Evolutionary conservation across 1,284 basidiomycete genomes (phyloP), one percentile per base, ranked within the genome.

Genomic region (Tylopilus sp.): DNA sequence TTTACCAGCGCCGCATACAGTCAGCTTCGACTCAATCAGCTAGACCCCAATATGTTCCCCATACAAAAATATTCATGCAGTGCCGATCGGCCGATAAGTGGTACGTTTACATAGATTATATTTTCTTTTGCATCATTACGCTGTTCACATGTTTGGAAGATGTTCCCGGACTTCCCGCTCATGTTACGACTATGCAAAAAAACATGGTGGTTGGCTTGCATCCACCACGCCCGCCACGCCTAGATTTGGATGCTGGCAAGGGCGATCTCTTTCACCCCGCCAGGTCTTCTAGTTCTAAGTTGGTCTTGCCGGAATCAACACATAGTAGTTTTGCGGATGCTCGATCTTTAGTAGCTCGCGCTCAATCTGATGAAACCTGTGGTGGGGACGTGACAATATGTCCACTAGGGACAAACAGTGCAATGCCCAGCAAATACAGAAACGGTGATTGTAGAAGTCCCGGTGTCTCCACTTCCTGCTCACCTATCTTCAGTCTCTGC

Each of bases 401-500:
- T 3, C 81, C 94, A 1, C 74, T 97, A 2, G 95, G 95, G 1
- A 97, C 95, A 0, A 90, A 91, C 5, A 95, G 92, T 59, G 87
- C 92, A 0, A 67, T 89, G 28, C 91, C 94, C 0, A 88, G 79
- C 36, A 89, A 85, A 63, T 90, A 90, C 61, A 79, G 92, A 45
- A 96, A 95, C 62, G 86, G 89, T 89, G 54, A 41, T 75, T 57
- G 38, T 29, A 4, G 29, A 18, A 16, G 41, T 18, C 25, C n/a
- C 29, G 2, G 11, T 39, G 25, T 9, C n/a, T n/a, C 15, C 13
- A 46, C 29, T 19, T 30, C 16, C 34, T 12, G 29, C 44, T 55
- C 11, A 54, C 10, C 1, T 38, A 13, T 36, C 12, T 48, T 11
- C 53, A 91, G 93, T 95, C 0, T 89, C 87, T 6, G 76, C 82